Percentiles rank a stretch among this genome's conserved stretches.
Conservation (phyloP, 257 asterid genomes). For the Haberlea rhodopensis region DNA sequence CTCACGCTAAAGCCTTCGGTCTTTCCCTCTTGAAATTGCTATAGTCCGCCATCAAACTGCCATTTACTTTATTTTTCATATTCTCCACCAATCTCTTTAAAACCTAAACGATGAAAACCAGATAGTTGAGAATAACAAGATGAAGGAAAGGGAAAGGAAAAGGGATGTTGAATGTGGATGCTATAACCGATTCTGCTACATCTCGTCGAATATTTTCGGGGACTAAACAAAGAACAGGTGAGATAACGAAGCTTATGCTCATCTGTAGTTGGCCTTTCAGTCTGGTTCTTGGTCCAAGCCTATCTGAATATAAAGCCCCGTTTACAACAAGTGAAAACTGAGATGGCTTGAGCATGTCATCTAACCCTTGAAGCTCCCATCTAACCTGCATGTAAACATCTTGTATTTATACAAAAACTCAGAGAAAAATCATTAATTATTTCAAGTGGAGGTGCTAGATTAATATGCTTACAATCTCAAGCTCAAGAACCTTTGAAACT, state of each 20-base stretch:
- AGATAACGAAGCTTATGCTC: constrained; percentile 78
- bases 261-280: constrained; percentile 74
- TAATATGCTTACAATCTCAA: constrained; percentile 66
- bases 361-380: constrained; percentile 94
- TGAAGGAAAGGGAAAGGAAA: neutral
- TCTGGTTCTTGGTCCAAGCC: constrained; percentile 57
- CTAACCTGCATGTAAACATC: constrained; percentile 48
- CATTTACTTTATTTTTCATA: constrained; percentile 80
- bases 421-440: neutral
- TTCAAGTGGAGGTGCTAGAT: neutral
- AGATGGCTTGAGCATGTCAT: constrained; percentile 77
- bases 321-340: constrained; percentile 68
- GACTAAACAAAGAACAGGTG: constrained; percentile 69
- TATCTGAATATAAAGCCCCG: constrained; percentile 76
- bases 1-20: constrained; percentile 44
- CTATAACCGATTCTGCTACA: constrained; percentile 80
- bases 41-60: constrained; percentile 82
- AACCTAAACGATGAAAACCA: constrained; percentile 43
- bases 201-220: constrained; percentile 79
- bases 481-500: constrained; percentile 74
- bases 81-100: constrained; percentile 67
- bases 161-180: constrained; percentile 5
- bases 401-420: constrained; percentile 1
- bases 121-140: neutral
- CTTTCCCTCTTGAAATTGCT: constrained; percentile 66